Percentiles rank a stretch among this genome's conserved stretches.
Conservation (phyloP, 2,329 filamentous ascomycete genomes). For the Aspergillus pseudotamarii region DNA sequence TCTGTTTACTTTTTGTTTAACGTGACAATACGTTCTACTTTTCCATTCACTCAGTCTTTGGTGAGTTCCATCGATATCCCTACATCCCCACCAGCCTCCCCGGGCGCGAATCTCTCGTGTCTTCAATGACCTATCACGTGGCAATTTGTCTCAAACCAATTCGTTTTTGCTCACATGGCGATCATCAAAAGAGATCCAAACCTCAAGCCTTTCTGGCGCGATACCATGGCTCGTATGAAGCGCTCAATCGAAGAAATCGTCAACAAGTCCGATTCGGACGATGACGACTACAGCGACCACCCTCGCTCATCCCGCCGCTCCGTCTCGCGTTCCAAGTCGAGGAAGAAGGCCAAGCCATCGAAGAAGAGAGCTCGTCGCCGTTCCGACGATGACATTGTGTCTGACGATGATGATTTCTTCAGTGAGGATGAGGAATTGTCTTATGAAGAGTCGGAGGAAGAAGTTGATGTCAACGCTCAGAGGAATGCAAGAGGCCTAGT, state of each 20-base stretch:
- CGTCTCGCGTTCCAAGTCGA: conserved; percentile 33
- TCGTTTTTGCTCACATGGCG: background rate
- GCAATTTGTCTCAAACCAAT: background rate
- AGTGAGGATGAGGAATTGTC: conserved; percentile 46
- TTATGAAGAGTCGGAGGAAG: conserved; percentile 50
- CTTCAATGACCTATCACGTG: background rate
- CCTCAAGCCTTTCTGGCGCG: conserved; percentile 8
- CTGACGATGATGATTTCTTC: conserved; percentile 36
- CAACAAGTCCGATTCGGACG: conserved; percentile 48
- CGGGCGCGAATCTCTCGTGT: background rate
- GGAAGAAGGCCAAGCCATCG: conserved; percentile 36
- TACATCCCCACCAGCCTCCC: background rate
- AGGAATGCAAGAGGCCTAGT: conserved; percentile 61
- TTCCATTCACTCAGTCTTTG: background rate
- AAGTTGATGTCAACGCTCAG: conserved; percentile 49
- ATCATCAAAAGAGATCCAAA: background rate
- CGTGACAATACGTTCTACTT: background rate
- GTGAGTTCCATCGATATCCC: background rate
- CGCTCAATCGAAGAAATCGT: conserved; percentile 47
- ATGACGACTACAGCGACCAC: conserved; percentile 49
- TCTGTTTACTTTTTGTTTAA: conserved; percentile 2
- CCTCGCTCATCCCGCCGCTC: conserved; percentile 32
- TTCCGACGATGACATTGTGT: conserved; percentile 49
- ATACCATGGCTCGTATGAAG: conserved; percentile 41
- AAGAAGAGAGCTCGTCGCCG: conserved; percentile 47